phyloP scores from a whole-genome alignment of 108 stramenopile species.

The Pseudonitzschia delicatissima region DNA sequence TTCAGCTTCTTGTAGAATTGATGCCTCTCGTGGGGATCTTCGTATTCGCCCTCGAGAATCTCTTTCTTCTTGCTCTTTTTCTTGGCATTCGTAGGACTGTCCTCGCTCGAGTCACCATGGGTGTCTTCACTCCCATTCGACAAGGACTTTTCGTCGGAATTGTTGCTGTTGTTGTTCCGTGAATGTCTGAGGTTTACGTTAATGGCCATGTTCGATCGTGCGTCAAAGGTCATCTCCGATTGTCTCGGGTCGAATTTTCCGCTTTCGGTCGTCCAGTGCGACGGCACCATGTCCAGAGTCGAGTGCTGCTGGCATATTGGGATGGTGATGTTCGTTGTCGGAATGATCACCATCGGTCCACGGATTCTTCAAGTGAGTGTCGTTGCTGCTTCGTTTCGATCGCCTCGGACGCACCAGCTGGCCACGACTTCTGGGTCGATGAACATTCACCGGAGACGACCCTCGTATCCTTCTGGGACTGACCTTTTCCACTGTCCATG shows the following conservation, averaged over 20 bases:
- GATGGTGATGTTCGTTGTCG: too few relatives aligned
- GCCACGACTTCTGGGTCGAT: too few relatives aligned
- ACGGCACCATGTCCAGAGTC: not conserved
- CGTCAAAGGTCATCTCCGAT: not conserved
- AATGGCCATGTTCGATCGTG: not conserved
- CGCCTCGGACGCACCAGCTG: too few relatives aligned
- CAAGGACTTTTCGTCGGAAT: not conserved
- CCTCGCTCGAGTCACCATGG: not conserved
- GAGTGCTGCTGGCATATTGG: too few relatives aligned
- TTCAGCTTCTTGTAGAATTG: not conserved
- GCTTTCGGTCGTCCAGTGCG: slow-evolving; percentile 3
- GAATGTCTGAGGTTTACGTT: not conserved
- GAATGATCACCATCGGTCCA: too few relatives aligned
- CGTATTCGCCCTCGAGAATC: not conserved
- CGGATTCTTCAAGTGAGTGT: too few relatives aligned
- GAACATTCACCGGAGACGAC: too few relatives aligned
- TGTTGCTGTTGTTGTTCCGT: not conserved
- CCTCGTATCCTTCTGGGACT: too few relatives aligned
- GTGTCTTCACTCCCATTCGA: not conserved
- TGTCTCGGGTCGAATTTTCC: not conserved
- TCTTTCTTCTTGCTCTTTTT: not conserved
- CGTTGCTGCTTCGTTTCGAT: too few relatives aligned
- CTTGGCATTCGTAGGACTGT: not conserved
- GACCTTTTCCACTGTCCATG: too few relatives aligned
- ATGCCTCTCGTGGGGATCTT: not conserved